These are phyloP conservation scores for Pestalotiopsis sp. DNA, from an alignment of 2,329 filamentous ascomycete species.

Conservation along the genomic window DNA sequence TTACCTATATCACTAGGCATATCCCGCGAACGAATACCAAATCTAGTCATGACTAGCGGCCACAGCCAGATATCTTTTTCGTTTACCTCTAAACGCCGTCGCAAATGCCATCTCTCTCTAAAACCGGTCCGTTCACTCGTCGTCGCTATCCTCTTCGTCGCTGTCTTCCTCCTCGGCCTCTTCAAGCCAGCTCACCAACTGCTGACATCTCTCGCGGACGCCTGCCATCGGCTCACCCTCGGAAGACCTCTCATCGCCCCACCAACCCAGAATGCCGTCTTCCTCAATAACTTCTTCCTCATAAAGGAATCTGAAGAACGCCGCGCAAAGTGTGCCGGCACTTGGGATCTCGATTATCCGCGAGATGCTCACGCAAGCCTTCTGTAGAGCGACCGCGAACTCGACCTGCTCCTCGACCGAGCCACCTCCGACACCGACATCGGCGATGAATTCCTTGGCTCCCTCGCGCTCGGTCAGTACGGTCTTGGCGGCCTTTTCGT, in stretches of 20 bases:
- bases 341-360: constrained; percentile 55
- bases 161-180: constrained; percentile 73
- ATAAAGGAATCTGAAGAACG: constrained; percentile 81
- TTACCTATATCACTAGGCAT: too few species aligned
- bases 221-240: constrained; percentile 67
- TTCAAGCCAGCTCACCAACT: constrained; percentile 81
- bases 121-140: background rate
- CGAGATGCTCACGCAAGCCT: constrained; percentile 67
- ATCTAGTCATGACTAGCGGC: background rate
- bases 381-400: constrained; percentile 79
- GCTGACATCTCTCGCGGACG: constrained; percentile 72
- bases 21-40: too few species aligned
- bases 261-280: constrained; percentile 87
- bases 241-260: constrained; percentile 69
- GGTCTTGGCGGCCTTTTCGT: constrained; percentile 63
- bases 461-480: constrained; percentile 57
- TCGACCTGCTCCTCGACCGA: constrained; percentile 78
- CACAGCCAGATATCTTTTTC: background rate
- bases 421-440: constrained; percentile 64
- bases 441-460: constrained; percentile 55
- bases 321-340: constrained; percentile 68
- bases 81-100: background rate
- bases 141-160: constrained; percentile 54
- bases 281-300: constrained; percentile 83
- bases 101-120: constrained; percentile 2